Conservation (phyloP, 2,329 filamentous ascomycete species). For the Neofusicoccum parvum region DNA sequence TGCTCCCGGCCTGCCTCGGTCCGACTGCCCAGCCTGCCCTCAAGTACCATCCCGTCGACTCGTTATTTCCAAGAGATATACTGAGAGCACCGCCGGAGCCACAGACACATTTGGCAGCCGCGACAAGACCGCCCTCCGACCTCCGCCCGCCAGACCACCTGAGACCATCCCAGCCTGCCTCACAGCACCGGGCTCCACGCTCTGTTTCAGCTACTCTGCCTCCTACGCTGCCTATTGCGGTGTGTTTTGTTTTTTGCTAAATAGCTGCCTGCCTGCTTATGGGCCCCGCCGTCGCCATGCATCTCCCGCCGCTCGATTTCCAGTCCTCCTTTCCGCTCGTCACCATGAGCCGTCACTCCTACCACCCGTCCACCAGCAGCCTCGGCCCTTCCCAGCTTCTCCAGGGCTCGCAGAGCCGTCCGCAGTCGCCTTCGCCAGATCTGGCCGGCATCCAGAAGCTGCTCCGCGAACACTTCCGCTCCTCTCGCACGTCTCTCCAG, state of each 20-base stretch:
- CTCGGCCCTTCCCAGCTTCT: neutral
- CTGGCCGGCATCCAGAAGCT: constrained; percentile 39
- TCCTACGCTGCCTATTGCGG: neutral
- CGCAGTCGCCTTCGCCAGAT: constrained; percentile 24
- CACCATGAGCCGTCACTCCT: constrained; percentile 37
- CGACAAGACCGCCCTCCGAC: neutral
- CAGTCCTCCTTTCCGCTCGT: constrained; percentile 32
- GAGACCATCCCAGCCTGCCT: neutral
- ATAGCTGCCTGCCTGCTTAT: neutral
- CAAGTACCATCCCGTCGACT: neutral
- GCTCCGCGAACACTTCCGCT: constrained; percentile 35
- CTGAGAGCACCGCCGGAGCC: constrained; percentile 1
- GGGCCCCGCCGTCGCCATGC: constrained; percentile 29
- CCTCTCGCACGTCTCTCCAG: constrained; percentile 35
- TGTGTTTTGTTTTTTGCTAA: neutral
- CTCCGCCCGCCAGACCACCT: neutral
- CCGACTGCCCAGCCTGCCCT: neutral
- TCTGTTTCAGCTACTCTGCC: neutral
- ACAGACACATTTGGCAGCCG: neutral
- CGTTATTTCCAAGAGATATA: neutral
- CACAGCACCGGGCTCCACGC: neutral
- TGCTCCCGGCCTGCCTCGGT: constrained; percentile 11
- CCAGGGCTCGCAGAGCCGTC: neutral
- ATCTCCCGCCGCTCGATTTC: constrained; percentile 37
- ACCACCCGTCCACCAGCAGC: neutral